Evolutionary conservation across 345 rosid genomes (phyloP).

Genomic region (Syzygium aromaticum): DNA sequence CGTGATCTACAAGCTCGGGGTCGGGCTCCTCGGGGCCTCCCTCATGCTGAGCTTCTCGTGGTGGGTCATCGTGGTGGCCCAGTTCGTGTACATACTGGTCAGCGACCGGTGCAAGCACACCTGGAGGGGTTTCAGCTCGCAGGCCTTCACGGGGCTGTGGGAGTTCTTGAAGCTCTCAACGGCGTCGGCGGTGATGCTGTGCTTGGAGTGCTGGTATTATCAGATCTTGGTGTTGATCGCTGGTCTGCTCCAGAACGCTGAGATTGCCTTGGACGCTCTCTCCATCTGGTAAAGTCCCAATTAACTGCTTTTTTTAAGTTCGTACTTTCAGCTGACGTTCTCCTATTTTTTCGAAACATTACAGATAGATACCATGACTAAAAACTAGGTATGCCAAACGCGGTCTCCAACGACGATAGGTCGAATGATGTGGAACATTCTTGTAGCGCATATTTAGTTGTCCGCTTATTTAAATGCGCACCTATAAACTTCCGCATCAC

Average conservation of each 20-base stretch:
- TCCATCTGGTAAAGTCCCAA: conserved; percentile 32
- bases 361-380: not conserved
- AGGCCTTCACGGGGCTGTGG: conserved; percentile 46
- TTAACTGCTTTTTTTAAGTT: not conserved
- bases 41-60: conserved; percentile 41
- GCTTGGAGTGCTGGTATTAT: conserved; percentile 53
- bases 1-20: conserved; percentile 22
- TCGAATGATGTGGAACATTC: not conserved
- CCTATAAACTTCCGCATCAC: not conserved
- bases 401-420: no score
- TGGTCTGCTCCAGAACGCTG: conserved; percentile 50
- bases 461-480: not conserved
- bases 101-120: conserved; percentile 33
- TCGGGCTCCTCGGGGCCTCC: conserved; percentile 43
- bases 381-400: not conserved
- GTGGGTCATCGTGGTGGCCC: conserved; percentile 50
- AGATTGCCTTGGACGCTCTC: conserved; percentile 48
- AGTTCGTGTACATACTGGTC: conserved; percentile 38
- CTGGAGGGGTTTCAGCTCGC: conserved; percentile 45
- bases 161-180: conserved; percentile 41
- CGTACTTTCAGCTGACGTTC: not conserved
- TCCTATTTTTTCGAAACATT: not conserved
- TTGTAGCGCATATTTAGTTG: not conserved
- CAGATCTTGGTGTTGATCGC: conserved; percentile 54
- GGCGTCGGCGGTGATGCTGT: conserved; percentile 58